Evolutionary conservation across 768 basidiomycete species (phyloP), one percentile per base, ranked within the genome.

Genomic region (Boletus pseudopeckii): DNA sequence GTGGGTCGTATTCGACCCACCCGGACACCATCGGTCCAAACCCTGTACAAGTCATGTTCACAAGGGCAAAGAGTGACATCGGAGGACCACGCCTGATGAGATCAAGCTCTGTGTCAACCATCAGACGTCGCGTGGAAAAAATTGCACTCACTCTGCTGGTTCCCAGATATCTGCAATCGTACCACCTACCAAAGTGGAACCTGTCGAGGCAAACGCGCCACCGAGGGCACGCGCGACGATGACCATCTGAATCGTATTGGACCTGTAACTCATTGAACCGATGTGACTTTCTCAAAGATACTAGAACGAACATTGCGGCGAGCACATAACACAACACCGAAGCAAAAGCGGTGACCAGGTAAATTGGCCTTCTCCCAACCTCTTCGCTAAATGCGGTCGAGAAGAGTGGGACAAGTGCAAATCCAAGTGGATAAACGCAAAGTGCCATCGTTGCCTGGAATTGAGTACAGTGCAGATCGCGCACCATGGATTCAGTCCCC

Each of bases 341-440:
- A 7, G 78, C 76, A 45, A 79, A 59, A 17, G 71, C 72, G 1
- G 80, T 81, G 45, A 70, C 68, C 17, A 83, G 61, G 58, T 85
- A 86, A 4, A 87, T 62, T 0, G 85, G 84, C 39, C 75, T 75
- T 51, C 86, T 70, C 18, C 86, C 85, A 56, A 86, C 80, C 57
- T 87, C 86, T 64, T 87, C 86, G 63, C 84, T 85, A 63, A 87
- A 79, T 0, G 86, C 78, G 2, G 85, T 80, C 1, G 85, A 78
- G 26, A 87, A 72, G 4, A 88, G 77, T 5, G 85, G 85, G 7
- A 84, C 71, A 15, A 86, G 44, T 2, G 77, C 85, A 59, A 85
- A 87, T 5, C 84, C 85, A 5, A 88, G 67, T 0, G 80, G 71
- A 63, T 77, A 88, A 18, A 83, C 72, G 47, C 76, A 74, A 34